Evolutionary conservation across 768 basidiomycete species (phyloP).

Genomic region (Leccinum ochraceum): DNA sequence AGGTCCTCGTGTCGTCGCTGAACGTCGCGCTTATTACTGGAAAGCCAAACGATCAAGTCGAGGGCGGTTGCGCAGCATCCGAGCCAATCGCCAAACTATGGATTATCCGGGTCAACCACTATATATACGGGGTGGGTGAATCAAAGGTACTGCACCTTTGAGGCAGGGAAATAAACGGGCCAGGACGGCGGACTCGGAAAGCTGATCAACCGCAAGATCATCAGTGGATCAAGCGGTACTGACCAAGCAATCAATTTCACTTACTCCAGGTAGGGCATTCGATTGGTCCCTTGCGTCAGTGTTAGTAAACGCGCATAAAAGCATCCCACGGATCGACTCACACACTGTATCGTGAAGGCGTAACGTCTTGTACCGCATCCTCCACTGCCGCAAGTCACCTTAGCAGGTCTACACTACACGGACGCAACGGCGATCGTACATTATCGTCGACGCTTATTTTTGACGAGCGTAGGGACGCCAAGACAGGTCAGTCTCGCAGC

Average conservation of each 20-base stretch:
- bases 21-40: slow-evolving; percentile 37
- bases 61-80: slow-evolving; percentile 57
- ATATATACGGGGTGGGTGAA: background rate
- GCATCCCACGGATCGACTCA: slow-evolving; percentile 28
- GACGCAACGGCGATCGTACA: slow-evolving; percentile 10
- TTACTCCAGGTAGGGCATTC: slow-evolving; percentile 56
- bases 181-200: slow-evolving; percentile 29
- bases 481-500: slow-evolving; percentile 63
- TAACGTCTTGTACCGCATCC: slow-evolving; percentile 55
- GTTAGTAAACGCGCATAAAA: slow-evolving; percentile 7
- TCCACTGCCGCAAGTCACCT: slow-evolving; percentile 39
- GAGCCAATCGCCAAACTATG: slow-evolving; percentile 60
- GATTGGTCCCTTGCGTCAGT: slow-evolving; percentile 43
- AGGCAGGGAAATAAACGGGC: slow-evolving; percentile 50
- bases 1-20: slow-evolving; percentile 37
- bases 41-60: slow-evolving; percentile 67
- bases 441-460: slow-evolving; percentile 52
- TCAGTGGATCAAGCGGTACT: background rate
- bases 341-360: slow-evolving; percentile 53
- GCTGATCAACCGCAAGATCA: slow-evolving; percentile 17
- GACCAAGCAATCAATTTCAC: slow-evolving; percentile 14
- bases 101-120: background rate
- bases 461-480: slow-evolving; percentile 53
- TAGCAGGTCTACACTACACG: background rate
- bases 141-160: slow-evolving; percentile 39